These are phyloP conservation scores for Penicillium simplicissimum DNA, from an alignment of 495 filamentous ascomycete genomes.

Conservation along the genomic window DNA sequence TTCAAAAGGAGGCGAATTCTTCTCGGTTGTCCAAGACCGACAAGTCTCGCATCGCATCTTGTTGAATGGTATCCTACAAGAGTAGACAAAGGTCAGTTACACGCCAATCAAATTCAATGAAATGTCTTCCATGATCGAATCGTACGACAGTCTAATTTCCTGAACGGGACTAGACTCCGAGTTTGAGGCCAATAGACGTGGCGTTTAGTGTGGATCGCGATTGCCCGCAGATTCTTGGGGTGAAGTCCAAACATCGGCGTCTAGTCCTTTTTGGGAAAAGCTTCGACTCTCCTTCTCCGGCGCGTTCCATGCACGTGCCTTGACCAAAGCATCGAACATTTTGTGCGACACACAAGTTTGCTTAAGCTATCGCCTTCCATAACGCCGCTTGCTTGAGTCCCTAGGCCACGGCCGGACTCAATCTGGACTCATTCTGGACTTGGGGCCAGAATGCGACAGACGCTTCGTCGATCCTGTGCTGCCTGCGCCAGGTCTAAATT, in stretches of 20 bases:
- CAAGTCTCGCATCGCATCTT: neutral
- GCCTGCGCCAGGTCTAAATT: constrained; percentile 52
- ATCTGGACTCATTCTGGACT: neutral
- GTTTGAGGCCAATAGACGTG: neutral
- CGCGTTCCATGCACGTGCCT: constrained; percentile 3
- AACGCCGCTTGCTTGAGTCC: neutral
- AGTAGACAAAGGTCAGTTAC: neutral
- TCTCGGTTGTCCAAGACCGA: neutral
- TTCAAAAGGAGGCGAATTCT: no score
- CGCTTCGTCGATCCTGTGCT: constrained; percentile 51
- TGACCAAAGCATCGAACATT: neutral
- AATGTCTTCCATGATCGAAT: neutral
- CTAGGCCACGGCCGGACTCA: neutral
- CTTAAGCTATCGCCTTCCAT: neutral
- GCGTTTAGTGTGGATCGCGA: neutral
- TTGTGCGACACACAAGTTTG: neutral
- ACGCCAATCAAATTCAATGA: neutral
- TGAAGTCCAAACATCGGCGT: constrained; percentile 16
- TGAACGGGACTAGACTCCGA: constrained; percentile 33
- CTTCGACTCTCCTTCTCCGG: neutral
- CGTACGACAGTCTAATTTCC: constrained; percentile 10
- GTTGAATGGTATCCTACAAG: neutral
- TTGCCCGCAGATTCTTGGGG: constrained; percentile 2
- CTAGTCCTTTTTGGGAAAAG: constrained; percentile 24
- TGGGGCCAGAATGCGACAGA: constrained; percentile 41